phyloP scores from a whole-genome alignment of 768 basidiomycete species.

The Mycena alexandri region DNA sequence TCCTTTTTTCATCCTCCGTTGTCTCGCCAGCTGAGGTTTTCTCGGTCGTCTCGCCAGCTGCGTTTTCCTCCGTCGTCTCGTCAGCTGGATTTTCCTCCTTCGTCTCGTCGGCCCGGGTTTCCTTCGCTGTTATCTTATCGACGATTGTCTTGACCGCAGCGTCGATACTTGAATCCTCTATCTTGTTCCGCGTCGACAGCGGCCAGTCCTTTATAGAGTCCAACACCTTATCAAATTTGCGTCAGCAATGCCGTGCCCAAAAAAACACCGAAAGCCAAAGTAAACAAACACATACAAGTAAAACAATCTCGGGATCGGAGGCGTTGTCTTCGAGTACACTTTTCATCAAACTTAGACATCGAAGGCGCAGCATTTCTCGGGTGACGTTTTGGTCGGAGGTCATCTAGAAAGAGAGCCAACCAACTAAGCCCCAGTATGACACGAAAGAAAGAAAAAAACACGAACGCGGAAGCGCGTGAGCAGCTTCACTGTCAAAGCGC shows the following conservation, averaged over 20 bases:
- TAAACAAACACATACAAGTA: conserved; percentile 79
- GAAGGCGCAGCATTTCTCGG: conserved; percentile 89
- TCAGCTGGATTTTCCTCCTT: no score
- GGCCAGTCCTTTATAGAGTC: conserved; percentile 85
- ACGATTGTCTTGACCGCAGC: conserved; percentile 69
- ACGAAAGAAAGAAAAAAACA: neutral
- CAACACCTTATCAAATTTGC: conserved; percentile 55
- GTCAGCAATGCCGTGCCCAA: conserved; percentile 3
- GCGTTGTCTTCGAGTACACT: conserved; percentile 85
- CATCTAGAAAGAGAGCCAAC: conserved; percentile 69
- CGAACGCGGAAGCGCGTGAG: conserved; percentile 86
- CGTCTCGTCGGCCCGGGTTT: no score
- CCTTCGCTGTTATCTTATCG: neutral
- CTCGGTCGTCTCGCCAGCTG: no score
- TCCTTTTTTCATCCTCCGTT: conserved; percentile 54
- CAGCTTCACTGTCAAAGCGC: conserved; percentile 84
- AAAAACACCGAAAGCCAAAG: no score
- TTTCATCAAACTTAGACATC: conserved; percentile 93
- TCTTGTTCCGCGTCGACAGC: conserved; percentile 87
- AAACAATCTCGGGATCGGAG: conserved; percentile 77
- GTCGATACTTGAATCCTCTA: conserved; percentile 82
- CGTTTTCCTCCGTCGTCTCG: no score
- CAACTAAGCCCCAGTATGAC: neutral
- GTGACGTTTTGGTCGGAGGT: conserved; percentile 85
- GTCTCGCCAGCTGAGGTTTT: no score